Base-by-base conservation (phyloP, 768 basidiomycete species). In the Suillus spraguei region DNA sequence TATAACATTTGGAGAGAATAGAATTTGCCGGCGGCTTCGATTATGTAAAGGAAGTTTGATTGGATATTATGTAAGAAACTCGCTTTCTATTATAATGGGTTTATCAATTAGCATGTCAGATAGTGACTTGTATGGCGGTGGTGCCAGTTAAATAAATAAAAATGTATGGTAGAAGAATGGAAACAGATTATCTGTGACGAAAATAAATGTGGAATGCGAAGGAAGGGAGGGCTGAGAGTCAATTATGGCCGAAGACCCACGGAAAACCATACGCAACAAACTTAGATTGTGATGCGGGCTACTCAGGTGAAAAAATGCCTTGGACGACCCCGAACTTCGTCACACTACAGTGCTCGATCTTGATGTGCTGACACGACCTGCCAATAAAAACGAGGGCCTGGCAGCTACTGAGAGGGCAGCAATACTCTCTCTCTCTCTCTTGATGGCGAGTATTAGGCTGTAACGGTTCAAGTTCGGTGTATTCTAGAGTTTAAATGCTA, bases 331-430 rank as follows among this genome's bases (percentile, higher is more conserved):
- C n/a, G n/a, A n/a, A n/a, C n/a, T n/a, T n/a, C n/a, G n/a, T n/a
- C n/a, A n/a, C n/a, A n/a, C n/a, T n/a, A n/a, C n/a, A n/a, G n/a
- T n/a, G n/a, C n/a, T n/a, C n/a, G n/a, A n/a, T n/a, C 35, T 90
- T 87, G 36, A 90, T 80, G 71, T 91, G 88, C 74, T 86, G 83
- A 53, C 82, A 82, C 60, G 90, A 72, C 5, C 70, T 86, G 62
- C 88, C 78, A 20, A 84, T 81, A 6, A 60, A 64, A 68, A 87
- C 88, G 38, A 72, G 69, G 33, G 56, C 44, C 3, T 60, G 67
- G 68, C 89, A 91, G 11, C 71, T 73, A 9, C 61, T 64, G 10
- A 36, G 54, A 80, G 70, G 87, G 74, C 88, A 91, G 2, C 80
- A 65, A 67, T 86, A 81, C n/a, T n/a, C n/a, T n/a, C n/a, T n/a